These are phyloP conservation scores for Chaetomiaceae sp. DNA, from an alignment of 2,329 filamentous ascomycete genomes.

Conservation along the genomic window DNA sequence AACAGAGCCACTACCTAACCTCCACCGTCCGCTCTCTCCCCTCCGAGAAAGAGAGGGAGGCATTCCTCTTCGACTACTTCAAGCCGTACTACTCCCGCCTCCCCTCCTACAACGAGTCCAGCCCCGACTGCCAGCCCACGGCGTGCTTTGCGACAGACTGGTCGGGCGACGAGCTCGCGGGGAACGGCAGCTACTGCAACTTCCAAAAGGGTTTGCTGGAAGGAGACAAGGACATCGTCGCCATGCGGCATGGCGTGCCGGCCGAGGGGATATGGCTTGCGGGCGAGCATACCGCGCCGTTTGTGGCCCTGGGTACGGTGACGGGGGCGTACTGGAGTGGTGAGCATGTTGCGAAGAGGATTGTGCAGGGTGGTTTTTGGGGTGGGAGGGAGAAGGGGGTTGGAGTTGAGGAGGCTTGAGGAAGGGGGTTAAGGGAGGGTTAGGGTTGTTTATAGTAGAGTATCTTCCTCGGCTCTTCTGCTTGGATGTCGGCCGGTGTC, in stretches of 20 bases:
- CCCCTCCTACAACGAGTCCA: slow-evolving; percentile 56
- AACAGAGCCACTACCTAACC: slow-evolving; percentile 54
- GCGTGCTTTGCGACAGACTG: slow-evolving; percentile 69
- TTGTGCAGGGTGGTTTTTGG: slow-evolving; percentile 32
- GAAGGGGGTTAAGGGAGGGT: neutral
- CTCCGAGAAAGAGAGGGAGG: slow-evolving; percentile 45
- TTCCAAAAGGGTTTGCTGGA: slow-evolving; percentile 71
- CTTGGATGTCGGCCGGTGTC: too few relatives aligned
- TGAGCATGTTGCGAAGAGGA: slow-evolving; percentile 66
- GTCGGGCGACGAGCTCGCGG: slow-evolving; percentile 73
- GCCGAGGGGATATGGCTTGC: slow-evolving; percentile 76
- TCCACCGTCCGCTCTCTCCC: slow-evolving; percentile 39
- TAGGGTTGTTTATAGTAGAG: too few relatives aligned
- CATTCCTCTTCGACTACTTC: slow-evolving; percentile 63
- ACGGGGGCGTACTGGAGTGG: slow-evolving; percentile 93
- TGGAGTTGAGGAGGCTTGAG: neutral
- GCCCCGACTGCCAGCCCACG: slow-evolving; percentile 57
- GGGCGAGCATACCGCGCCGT: slow-evolving; percentile 86
- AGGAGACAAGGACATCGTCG: slow-evolving; percentile 68
- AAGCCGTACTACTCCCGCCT: slow-evolving; percentile 72
- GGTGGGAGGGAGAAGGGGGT: neutral
- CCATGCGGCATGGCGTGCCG: slow-evolving; percentile 58
- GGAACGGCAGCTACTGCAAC: slow-evolving; percentile 78
- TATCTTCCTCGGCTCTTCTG: too few relatives aligned
- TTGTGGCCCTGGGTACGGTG: slow-evolving; percentile 81